Base-by-base conservation (phyloP, 176 grass and related monocot genomes). In the Avena insularis region DNA sequence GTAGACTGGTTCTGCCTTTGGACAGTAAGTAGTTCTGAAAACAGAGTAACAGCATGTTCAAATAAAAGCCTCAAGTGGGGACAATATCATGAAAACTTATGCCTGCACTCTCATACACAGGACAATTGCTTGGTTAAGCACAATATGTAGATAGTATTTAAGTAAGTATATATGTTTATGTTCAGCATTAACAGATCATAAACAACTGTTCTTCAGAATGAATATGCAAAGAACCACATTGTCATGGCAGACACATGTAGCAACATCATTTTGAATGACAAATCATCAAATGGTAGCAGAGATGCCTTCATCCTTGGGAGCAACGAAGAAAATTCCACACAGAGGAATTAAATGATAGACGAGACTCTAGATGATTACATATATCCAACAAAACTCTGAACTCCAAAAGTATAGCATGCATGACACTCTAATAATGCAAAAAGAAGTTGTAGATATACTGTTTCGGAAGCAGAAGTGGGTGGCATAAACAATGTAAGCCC, bases 401-500 rank as follows among this genome's bases (percentile, higher is more conserved):
- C 15, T 64, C 29, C 70, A 54, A 54, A 8, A 64, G 63, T 82
- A 12, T 43, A 80, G 31, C 20, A 71, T n/a, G 46, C 38, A 77
- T n/a, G 7, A 31, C 2, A 50, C 8, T 29, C 25, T 20, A 65
- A 60, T 29, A 69, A 25, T 33, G 14, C 51, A 55, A 72, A 53
- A 33, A 57, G 29, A 57, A 79, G 59, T 9, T 56, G 47, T 77
- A 53, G 46, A 72, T 36, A 4, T 88, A 98, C 93, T 17, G 96
- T 98, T 91, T 94, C 69, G 0, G 92, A 83, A 90, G 96, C 92
- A 91, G 96, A 94, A 82, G 96, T 96, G 69, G 96, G 96, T 55
- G 96, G 96, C 93, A 98, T 98, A 93, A 98, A 98, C 79, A 98
- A 88, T 51, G 93, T 98, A 79, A 98, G 89, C 14, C 96, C 96